Evolutionary conservation across 129 eudicot species (phyloP).

Genomic region (Saposhnikovia divaricata): DNA sequence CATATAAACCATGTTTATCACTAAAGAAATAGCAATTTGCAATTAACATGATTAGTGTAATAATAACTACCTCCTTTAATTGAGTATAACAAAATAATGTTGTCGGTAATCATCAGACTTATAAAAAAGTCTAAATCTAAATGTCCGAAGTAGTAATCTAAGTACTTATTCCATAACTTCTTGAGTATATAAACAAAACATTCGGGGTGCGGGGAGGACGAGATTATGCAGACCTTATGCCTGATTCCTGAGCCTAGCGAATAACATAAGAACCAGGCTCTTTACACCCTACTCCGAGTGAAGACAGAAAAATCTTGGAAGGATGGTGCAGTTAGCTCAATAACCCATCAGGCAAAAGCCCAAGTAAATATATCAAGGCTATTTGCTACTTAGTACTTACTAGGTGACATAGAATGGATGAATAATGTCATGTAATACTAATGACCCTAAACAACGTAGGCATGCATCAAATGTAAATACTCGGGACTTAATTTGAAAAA

Average conservation of each 20-base stretch:
- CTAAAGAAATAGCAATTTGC: slow-evolving; percentile 3
- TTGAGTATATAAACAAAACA: neutral
- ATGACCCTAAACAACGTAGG: neutral
- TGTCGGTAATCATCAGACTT: neutral
- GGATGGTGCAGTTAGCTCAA: neutral
- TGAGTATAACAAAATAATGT: neutral
- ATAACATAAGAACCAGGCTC: neutral
- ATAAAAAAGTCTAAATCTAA: neutral
- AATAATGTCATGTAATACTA: neutral
- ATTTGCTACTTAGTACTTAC: neutral
- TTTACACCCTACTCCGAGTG: neutral
- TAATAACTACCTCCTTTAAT: neutral
- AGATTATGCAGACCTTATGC: neutral
- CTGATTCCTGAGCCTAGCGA: neutral
- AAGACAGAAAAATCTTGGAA: neutral
- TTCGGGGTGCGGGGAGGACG: neutral
- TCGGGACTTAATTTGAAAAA: neutral
- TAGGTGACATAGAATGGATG: neutral
- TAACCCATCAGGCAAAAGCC: neutral
- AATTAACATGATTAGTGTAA: neutral
- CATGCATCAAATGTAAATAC: neutral
- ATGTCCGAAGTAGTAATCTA: slow-evolving; percentile 1
- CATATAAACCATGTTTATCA: neutral
- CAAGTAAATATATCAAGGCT: neutral
- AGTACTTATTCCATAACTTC: neutral